Percentiles rank a stretch among this genome's conserved stretches.
These are phyloP conservation scores for Ceratocystis papillata DNA, from an alignment of 2,329 filamentous ascomycete species.

Conservation along the genomic window DNA sequence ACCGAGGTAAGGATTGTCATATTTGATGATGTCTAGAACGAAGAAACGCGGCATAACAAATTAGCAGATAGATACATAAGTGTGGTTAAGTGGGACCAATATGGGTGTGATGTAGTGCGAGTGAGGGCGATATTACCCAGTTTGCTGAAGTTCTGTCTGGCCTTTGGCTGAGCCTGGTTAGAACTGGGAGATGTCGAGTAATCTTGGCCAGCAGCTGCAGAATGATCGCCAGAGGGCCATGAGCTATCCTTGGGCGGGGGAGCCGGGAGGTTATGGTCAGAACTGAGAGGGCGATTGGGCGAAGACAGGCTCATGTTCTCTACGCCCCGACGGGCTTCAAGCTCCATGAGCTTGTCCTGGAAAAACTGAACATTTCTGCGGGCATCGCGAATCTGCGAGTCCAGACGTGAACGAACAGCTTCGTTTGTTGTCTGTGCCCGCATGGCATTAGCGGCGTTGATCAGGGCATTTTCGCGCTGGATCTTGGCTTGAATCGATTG, in stretches of 20 bases:
- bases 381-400: constrained; percentile 88
- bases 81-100: too few relatives aligned
- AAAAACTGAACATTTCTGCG: constrained; percentile 91
- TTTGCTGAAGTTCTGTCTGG: constrained; percentile 86
- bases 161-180: constrained; percentile 51
- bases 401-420: constrained; percentile 76
- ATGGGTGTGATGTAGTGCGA: neutral
- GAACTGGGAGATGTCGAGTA: constrained; percentile 47
- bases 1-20: constrained; percentile 88
- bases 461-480: constrained; percentile 88
- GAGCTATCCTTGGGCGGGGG: constrained; percentile 69
- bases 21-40: constrained; percentile 82
- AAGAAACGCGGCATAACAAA: neutral
- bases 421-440: constrained; percentile 92
- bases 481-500: constrained; percentile 92
- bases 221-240: constrained; percentile 68
- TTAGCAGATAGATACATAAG: neutral
- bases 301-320: constrained; percentile 55
- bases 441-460: constrained; percentile 90
- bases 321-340: constrained; percentile 69
- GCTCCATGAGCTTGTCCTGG: constrained; percentile 78
- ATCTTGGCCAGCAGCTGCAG: constrained; percentile 39
- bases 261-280: constrained; percentile 43
- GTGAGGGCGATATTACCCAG: constrained; percentile 55
- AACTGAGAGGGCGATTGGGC: constrained; percentile 37